These are phyloP conservation scores for Chaetomium olivaceum DNA, from an alignment of 2,329 filamentous ascomycete species.

Conservation along the genomic window DNA sequence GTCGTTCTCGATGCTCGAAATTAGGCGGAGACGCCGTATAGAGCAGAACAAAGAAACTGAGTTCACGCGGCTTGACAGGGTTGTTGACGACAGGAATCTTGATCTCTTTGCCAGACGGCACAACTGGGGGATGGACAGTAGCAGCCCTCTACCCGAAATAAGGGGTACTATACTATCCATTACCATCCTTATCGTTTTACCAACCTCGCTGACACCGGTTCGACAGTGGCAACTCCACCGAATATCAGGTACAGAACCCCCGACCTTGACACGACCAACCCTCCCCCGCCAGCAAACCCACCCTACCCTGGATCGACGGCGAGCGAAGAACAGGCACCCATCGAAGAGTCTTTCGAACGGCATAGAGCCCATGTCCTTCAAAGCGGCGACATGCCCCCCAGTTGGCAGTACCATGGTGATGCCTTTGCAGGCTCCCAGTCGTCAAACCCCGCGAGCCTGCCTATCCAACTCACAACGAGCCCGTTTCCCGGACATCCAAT, in stretches of 20 bases:
- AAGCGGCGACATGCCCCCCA: background rate
- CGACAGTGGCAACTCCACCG: background rate
- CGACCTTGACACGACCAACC: background rate
- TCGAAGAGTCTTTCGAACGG: background rate
- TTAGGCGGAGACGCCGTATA: background rate
- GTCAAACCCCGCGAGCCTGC: background rate
- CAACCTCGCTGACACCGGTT: too few species aligned
- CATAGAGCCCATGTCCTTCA: background rate
- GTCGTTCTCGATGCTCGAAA: background rate
- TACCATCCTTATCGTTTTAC: too few species aligned
- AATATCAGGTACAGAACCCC: background rate
- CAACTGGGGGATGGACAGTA: background rate
- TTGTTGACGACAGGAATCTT: background rate
- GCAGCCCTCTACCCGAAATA: background rate
- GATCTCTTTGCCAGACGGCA: background rate
- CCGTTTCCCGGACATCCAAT: background rate
- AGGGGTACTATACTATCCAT: background rate
- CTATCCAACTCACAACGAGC: background rate
- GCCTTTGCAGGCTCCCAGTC: background rate
- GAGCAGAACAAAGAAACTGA: background rate
- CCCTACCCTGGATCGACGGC: background rate
- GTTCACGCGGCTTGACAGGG: background rate
- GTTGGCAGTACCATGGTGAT: background rate
- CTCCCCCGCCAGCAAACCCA: too few species aligned
- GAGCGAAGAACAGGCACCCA: background rate